phyloP scores from a whole-genome alignment of 1,284 basidiomycete species.

The Schizopora paradoxa region DNA sequence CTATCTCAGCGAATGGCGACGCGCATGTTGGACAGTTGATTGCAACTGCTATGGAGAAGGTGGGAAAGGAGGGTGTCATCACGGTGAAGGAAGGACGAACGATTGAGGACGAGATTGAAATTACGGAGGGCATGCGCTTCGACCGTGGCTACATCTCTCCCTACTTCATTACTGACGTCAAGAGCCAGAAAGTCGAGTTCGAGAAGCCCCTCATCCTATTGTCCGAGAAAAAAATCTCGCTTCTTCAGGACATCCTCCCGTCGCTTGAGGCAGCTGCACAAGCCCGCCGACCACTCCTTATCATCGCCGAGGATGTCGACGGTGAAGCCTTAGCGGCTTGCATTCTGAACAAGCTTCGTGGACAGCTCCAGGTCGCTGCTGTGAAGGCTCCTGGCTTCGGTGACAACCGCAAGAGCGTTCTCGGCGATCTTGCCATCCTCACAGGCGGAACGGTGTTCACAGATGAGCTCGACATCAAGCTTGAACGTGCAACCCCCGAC shows the following conservation, averaged over 20 bases:
- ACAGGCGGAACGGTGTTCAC: constrained; percentile 98
- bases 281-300: constrained; percentile 86
- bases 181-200: constrained; percentile 93
- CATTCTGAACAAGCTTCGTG: constrained; percentile 98
- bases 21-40: constrained; percentile 92
- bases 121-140: constrained; percentile 99
- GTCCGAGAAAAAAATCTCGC: constrained; percentile 97
- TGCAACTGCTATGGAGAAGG: constrained; percentile 99
- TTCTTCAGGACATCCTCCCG: constrained; percentile 93
- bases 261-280: constrained; percentile 91
- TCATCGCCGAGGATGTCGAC: constrained; percentile 97
- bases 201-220: constrained; percentile 95
- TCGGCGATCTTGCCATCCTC: constrained; percentile 95
- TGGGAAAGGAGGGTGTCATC: constrained; percentile 99
- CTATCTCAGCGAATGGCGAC: constrained; percentile 98
- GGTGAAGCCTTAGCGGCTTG: constrained; percentile 97
- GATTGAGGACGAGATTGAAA: constrained; percentile 98
- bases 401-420: constrained; percentile 97
- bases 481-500: constrained; percentile 86
- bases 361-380: constrained; percentile 88
- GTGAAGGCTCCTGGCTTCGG: constrained; percentile 98
- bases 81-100: constrained; percentile 98
- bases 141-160: constrained; percentile 98
- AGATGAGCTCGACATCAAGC: constrained; percentile 97
- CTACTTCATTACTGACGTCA: constrained; percentile 99